These are phyloP conservation scores for Verticillium albo-atrum DNA, from an alignment of 2,329 filamentous ascomycete genomes.

Conservation along the genomic window DNA sequence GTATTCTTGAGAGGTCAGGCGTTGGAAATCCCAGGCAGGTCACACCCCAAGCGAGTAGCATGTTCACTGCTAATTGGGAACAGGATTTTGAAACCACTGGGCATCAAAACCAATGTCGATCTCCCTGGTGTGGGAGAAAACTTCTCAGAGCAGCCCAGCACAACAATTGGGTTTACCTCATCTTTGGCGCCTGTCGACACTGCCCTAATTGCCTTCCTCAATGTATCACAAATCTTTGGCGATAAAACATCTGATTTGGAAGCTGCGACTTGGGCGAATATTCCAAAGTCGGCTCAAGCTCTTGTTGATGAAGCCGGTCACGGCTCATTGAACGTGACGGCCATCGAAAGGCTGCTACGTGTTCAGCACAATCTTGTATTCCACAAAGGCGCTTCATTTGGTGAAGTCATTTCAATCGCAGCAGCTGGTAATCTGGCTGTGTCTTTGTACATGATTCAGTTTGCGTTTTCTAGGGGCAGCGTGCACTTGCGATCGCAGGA, in stretches of 20 bases:
- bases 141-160: slow-evolving; percentile 45
- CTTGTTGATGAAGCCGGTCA: slow-evolving; percentile 18
- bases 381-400: slow-evolving; percentile 35
- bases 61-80: slow-evolving; percentile 9
- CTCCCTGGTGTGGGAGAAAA: slow-evolving; percentile 49
- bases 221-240: slow-evolving; percentile 28
- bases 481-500: slow-evolving; percentile 28
- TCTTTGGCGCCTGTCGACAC: slow-evolving; percentile 5
- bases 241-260: slow-evolving; percentile 15
- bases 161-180: slow-evolving; percentile 7
- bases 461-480: slow-evolving; percentile 34
- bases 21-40: slow-evolving; percentile 35
- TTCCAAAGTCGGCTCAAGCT: slow-evolving; percentile 24
- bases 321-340: slow-evolving; percentile 20
- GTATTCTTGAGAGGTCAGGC: slow-evolving; percentile 48
- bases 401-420: slow-evolving; percentile 37
- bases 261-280: slow-evolving; percentile 15
- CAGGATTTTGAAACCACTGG: slow-evolving; percentile 32
- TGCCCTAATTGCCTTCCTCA: slow-evolving; percentile 26
- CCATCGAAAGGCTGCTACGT: slow-evolving; percentile 34
- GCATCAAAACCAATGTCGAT: slow-evolving; percentile 37
- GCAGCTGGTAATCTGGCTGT: slow-evolving; percentile 20
- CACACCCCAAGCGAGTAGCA: background rate
- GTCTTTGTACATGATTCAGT: slow-evolving; percentile 30
- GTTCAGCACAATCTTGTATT: slow-evolving; percentile 46